Evolutionary conservation across 441 rosid species (phyloP), one percentile per base, ranked within the genome.

Genomic region (Populus trichocarpa): DNA sequence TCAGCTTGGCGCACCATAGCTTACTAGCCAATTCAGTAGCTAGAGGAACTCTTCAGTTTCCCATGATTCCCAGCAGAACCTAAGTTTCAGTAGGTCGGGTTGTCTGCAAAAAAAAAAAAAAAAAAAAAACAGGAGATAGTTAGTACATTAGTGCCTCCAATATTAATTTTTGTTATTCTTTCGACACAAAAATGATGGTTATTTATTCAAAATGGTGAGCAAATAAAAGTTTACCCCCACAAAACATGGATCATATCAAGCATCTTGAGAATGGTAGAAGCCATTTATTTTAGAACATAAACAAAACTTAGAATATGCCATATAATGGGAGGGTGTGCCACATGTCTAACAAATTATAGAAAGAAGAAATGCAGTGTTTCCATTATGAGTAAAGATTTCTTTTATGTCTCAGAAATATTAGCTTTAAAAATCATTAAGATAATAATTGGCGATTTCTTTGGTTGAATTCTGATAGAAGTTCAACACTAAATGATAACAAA

Each of bases 21-120:
- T 86, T 86, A 2, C 85, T 87, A 13, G 78, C 98, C 81, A 93
- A 83, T 79, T 89, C 90, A 0, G 96, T 90, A 12, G 92, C 89
- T 79, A 78, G 73, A 2, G 87, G 74, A 13, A 92, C 83, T 57
- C 80, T 76, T 76, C 71, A 74, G 30, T 90, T 90, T 32, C 92
- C 95, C 11, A 81, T 78, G 66, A 86, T 82, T 73, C 85, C 85
- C 78, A 96, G 87, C 79, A 91, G 86, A 14, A 91, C 93, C 65
- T 92, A 92, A 2, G 95, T 92, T 87, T 90, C 95, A 1, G 92
- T 86, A 26, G 97, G 86, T 76, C 94, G 84, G 14, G 83, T 81
- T 40, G 77, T 81, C 97, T 93, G 90, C 70, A 69, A 33, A 33
- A 33, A 26, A 0, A 30, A 30, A 69, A 33, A 33, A 33, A 26